Evolutionary conservation across 305 asterid genomes (phyloP).

Genomic region (Rubia peregrina): DNA sequence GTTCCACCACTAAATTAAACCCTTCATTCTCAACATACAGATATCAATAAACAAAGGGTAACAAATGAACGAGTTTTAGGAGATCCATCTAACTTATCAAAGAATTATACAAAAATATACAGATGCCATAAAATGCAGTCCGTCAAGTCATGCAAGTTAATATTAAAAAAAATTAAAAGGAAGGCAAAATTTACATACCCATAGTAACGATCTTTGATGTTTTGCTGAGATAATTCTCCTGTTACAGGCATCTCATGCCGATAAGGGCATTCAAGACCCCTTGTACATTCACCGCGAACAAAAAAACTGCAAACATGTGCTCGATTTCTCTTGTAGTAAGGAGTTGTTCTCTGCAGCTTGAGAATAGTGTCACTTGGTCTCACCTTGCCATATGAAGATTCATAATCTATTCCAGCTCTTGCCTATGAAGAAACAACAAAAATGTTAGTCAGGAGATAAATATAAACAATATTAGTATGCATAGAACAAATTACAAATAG

Average conservation of each 20-base stretch:
- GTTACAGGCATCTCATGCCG: slow-evolving; percentile 96
- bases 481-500: background rate
- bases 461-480: background rate
- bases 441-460: slow-evolving; percentile 5
- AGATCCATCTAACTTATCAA: background rate
- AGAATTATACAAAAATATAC: background rate
- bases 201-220: slow-evolving; percentile 86
- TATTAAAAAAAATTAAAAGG: slow-evolving; percentile 1
- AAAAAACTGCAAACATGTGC: slow-evolving; percentile 95
- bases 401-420: slow-evolving; percentile 94
- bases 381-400: slow-evolving; percentile 85
- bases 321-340: slow-evolving; percentile 85
- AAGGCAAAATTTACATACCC: slow-evolving; percentile 47
- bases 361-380: slow-evolving; percentile 77
- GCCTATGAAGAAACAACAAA: slow-evolving; percentile 46
- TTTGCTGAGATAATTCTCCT: slow-evolving; percentile 92
- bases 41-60: background rate
- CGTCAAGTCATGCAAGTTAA: background rate
- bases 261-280: slow-evolving; percentile 95
- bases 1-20: background rate
- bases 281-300: slow-evolving; percentile 90
- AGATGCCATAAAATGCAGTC: background rate
- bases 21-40: background rate
- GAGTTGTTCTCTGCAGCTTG: slow-evolving; percentile 92
- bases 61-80: background rate